Evolutionary conservation across 2,329 filamentous ascomycete genomes (phyloP), one percentile per base, ranked within the genome.

Genomic region (Cyclaneusma minus): DNA sequence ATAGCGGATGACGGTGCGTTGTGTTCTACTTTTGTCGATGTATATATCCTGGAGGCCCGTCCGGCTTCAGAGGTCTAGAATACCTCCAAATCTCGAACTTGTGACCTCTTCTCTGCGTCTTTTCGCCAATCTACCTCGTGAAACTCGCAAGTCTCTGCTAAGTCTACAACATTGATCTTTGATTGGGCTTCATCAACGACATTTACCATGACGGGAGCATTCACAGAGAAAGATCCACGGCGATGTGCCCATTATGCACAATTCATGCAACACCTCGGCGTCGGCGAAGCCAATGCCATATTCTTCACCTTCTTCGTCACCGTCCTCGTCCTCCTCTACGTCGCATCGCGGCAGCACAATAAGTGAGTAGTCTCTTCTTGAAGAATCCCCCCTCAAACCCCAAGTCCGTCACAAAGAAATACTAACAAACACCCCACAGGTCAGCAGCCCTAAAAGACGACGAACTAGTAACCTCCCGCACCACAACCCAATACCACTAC

Each of bases 281-380:
- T 52, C 27, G 42, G 45, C 38, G 47, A 62, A 35, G 60, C 60
- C 32, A 55, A 57, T 33, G 37, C 52, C 8, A 44, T 62, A 13
- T 64, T 60, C 43, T 64, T 58, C 58, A 35, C 41, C 7, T 32
- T 64, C 25, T 64, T 63, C 36, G 35, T 51, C 13, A 39, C 49
- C 11, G 60, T 62, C 27, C 35, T 63, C 0, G 24, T 55, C 6
- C 40, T 63, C 10, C 47, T 64, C 14, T 62, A 58, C 27, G 31
- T 55, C 8, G 51, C 53, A 6, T 58, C 60, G 30, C 16, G 52
- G 45, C 24, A 42, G 49, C 5, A 49, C 16, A 27, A 35, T 19
- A 24, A 24, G 8, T 10, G 15, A 27, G n/a, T 12, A 15, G 12
- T 6, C 13, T 13, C 11, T n/a, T 10, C 13, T 13, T 17, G 10